A percentile compares a stretch with the other conserved stretches of the same genome.
These are phyloP conservation scores for Blastocladiella emersonii DNA, from an alignment of 371 early-diverging fungal species.

Conservation along the genomic window DNA sequence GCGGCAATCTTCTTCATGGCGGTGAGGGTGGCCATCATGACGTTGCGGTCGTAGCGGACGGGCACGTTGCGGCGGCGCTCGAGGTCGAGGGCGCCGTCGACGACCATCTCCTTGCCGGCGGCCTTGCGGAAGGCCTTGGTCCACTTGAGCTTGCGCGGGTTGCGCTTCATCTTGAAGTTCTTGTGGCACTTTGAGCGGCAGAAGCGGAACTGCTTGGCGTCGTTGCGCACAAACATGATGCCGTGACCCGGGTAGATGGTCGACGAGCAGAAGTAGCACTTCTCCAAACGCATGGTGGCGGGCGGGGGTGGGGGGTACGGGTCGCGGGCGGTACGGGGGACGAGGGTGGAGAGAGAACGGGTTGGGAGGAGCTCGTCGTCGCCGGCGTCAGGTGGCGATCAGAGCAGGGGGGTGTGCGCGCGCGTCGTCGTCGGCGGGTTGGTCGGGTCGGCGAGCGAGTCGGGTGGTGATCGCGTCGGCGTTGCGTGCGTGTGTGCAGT, in stretches of 20 bases:
- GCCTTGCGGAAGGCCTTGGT: slow-evolving; percentile 98
- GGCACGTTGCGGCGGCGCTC: slow-evolving; percentile 96
- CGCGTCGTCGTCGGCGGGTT: no score
- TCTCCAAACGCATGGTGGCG: slow-evolving; percentile 83
- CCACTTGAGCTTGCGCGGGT: slow-evolving; percentile 98
- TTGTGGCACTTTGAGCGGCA: slow-evolving; percentile 98
- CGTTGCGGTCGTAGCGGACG: slow-evolving; percentile 87
- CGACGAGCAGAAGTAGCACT: slow-evolving; percentile 98
- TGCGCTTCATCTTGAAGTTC: slow-evolving; percentile 98
- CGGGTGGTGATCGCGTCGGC: no score
- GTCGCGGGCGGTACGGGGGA: no score
- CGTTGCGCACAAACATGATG: slow-evolving; percentile 95
- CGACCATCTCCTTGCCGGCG: slow-evolving; percentile 97
- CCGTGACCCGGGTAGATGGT: slow-evolving; percentile 99
- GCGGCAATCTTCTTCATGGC: slow-evolving; percentile 93
- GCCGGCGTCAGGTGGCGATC: no score
- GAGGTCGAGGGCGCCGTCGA: slow-evolving; percentile 92
- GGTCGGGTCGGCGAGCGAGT: no score
- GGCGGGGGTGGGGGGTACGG: no score
- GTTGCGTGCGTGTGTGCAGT: no score
- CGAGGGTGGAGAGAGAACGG: no score
- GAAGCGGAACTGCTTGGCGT: slow-evolving; percentile 92
- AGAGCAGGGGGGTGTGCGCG: no score
- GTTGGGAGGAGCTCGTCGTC: no score
- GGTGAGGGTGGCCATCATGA: slow-evolving; percentile 86